phyloP scores from a whole-genome alignment of 2,329 filamentous ascomycete genomes.

The Scedosporium dehoogii region DNA sequence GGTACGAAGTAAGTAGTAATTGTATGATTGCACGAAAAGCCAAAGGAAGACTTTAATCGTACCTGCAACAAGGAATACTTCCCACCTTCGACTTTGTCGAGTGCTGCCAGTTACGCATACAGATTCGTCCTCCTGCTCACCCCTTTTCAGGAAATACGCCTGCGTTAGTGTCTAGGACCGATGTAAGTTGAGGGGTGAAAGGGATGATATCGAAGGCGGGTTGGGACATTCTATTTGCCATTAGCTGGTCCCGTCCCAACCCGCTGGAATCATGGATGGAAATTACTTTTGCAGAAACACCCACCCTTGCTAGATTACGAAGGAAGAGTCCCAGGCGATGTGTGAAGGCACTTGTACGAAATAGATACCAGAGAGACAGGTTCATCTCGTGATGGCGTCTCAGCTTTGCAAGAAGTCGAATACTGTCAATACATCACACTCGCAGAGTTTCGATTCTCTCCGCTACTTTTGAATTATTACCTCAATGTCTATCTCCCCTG shows the following conservation, averaged over 20 bases:
- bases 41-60: neutral
- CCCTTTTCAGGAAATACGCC: neutral
- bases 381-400: no score
- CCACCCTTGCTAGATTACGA: no score
- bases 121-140: neutral
- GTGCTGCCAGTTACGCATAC: neutral
- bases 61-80: neutral
- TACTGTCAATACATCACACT: no score
- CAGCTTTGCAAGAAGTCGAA: no score
- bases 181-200: neutral
- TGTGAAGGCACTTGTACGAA: no score
- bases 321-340: no score
- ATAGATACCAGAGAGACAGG: no score
- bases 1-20: neutral
- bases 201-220: neutral
- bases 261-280: neutral
- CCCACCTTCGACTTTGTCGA: neutral
- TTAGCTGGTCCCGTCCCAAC: neutral
- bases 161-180: neutral
- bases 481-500: no score
- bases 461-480: no score
- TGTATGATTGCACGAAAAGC: no score
- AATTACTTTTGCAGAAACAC: neutral
- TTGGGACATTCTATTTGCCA: neutral
- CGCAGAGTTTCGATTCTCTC: no score